Evolutionary conservation across 1,284 basidiomycete species (phyloP), one percentile per base, ranked within the genome.

Genomic region (Cutaneotrichosporon mucoides): DNA sequence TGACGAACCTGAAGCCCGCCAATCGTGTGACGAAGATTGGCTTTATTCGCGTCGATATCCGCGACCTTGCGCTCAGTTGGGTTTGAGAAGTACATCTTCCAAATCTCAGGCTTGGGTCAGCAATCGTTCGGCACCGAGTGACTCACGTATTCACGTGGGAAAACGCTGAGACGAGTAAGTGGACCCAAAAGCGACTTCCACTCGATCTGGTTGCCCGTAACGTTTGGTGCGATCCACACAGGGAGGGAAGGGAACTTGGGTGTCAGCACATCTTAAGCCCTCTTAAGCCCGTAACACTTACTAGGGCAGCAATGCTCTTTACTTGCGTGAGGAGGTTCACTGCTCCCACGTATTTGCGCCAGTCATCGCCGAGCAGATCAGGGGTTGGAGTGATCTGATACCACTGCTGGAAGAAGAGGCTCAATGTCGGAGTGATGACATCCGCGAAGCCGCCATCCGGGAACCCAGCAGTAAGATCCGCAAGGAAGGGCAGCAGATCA

Each of bases 271-370:
- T 24, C 24, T 24, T 24, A 24, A 24, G 24, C 24, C 24, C 24
- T 24, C 24, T 24, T 24, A 45, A 69, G 60, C 42, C 42, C 38
- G 38, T 33, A 34, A 34, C 4, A 24, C 79, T 62, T 57, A 81
- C 80, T 84, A 90, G 85, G 2, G 82, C 77, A 6, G 93, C 94
- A 59, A 98, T 86, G 40, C 84, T 79, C 79, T 96, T 97, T 73
- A 90, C 82, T 62, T 88, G 85, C 2, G 89, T 85, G 13, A 97
- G 82, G 5, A 85, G 85, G 66, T 90, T 88, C 51, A 98, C 73
- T 1, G 92, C 94, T 49, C 86, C 84, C 16, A 95, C 79, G 43
- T 94, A 86, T 36, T 86, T 85, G n/a, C 92, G 83, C 95, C 96
- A 99, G 4, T 82, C 80, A 1, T 70, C 63, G 2, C 80, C 79